phyloP scores from a whole-genome alignment of 129 eudicot species.

The Solidago caesia region DNA sequence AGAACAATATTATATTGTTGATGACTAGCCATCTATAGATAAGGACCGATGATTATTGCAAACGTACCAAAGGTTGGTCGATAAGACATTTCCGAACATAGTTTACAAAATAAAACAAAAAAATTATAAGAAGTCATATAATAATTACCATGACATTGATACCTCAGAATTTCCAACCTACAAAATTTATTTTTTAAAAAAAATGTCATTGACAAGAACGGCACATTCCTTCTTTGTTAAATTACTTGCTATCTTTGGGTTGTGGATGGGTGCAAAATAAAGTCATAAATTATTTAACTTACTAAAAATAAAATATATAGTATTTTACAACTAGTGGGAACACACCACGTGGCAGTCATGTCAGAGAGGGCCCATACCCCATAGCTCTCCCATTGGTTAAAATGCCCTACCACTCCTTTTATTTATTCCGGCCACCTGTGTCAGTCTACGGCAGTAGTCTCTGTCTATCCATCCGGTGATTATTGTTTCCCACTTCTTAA shows the following conservation, averaged over 20 bases:
- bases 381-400: conserved; percentile 55
- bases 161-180: neutral
- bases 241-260: neutral
- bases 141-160: neutral
- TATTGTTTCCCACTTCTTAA: neutral
- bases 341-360: conserved; percentile 85
- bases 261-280: neutral
- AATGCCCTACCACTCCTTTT: conserved; percentile 38
- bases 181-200: neutral
- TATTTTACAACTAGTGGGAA: conserved; percentile 29
- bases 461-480: conserved; percentile 26
- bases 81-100: neutral
- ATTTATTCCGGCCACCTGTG: conserved; percentile 49
- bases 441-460: conserved; percentile 47
- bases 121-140: neutral
- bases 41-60: neutral
- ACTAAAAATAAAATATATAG: neutral
- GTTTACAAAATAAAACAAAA: neutral
- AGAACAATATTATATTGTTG: neutral
- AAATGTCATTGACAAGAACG: conserved; percentile 9
- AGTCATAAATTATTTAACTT: neutral
- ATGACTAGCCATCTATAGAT: neutral
- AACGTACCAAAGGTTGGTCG: neutral
- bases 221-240: neutral
- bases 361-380: conserved; percentile 61